A percentile compares a stretch with the other conserved stretches of the same genome.
Evolutionary conservation across 306 rosid genomes (phyloP).

Genomic region (Macrotyloma uniflorum): DNA sequence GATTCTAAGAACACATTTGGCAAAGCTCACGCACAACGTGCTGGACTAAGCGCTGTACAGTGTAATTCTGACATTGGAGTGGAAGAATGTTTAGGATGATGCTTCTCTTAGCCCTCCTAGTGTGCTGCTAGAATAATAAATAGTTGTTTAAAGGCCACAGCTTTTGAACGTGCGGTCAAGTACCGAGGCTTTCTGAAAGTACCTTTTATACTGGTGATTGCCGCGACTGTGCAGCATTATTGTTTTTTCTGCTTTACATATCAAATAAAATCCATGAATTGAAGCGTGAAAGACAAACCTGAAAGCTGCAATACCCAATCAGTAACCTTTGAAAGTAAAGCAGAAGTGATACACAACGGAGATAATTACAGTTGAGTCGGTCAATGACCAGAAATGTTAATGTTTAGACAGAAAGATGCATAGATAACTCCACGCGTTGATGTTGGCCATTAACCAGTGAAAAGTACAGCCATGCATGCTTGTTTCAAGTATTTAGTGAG

Average conservation of each 20-base stretch:
- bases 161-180: neutral
- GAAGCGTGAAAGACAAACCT: neutral
- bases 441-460: neutral
- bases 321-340: neutral
- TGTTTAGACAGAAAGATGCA: neutral
- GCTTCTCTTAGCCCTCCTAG: neutral
- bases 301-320: neutral
- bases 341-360: neutral
- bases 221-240: neutral
- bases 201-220: neutral
- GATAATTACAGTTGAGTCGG: neutral
- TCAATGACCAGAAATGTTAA: neutral
- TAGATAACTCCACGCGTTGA: neutral
- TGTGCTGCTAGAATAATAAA: conserved; percentile 1
- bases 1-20: neutral
- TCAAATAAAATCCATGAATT: neutral
- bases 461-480: neutral
- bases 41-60: neutral
- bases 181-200: neutral
- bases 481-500: too few species aligned
- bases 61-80: neutral
- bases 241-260: neutral
- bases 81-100: neutral
- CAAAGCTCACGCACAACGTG: neutral
- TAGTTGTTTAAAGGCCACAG: neutral